These are phyloP conservation scores for Choiromyces venosus DNA, from an alignment of 495 filamentous ascomycete genomes.

Conservation along the genomic window DNA sequence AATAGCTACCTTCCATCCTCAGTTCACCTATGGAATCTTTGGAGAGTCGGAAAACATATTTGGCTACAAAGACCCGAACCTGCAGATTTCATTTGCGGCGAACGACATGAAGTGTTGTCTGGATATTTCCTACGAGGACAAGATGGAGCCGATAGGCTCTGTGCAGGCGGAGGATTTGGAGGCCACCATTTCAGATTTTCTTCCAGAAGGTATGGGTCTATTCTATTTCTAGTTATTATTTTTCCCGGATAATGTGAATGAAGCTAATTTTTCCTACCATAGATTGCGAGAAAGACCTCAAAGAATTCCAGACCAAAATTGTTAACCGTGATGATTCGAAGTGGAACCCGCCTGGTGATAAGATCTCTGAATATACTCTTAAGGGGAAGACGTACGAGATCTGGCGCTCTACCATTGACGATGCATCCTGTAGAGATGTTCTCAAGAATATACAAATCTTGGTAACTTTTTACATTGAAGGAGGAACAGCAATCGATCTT, in stretches of 20 bases:
- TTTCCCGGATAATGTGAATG: not conserved
- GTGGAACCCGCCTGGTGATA: not conserved
- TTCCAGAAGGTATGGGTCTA: slow-evolving; percentile 57
- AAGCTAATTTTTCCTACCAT: not conserved
- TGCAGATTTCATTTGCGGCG: slow-evolving; percentile 72
- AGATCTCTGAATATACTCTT: not conserved
- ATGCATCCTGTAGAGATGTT: slow-evolving; percentile 53
- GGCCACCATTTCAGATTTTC: slow-evolving; percentile 58
- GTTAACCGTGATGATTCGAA: slow-evolving; percentile 1
- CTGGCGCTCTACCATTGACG: slow-evolving; percentile 51
- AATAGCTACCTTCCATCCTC: slow-evolving; percentile 67
- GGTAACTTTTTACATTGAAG: slow-evolving; percentile 86
- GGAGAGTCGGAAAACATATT: slow-evolving; percentile 86
- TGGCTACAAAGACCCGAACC: slow-evolving; percentile 73
- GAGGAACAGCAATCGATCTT: slow-evolving; percentile 64
- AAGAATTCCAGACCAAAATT: slow-evolving; percentile 19
- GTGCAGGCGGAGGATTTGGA: slow-evolving; percentile 62
- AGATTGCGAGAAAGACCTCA: slow-evolving; percentile 21
- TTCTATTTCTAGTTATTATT: not conserved
- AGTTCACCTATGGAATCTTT: slow-evolving; percentile 87
- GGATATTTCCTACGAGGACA: slow-evolving; percentile 63
- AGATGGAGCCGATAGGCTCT: slow-evolving; percentile 68
- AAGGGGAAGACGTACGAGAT: slow-evolving; percentile 47
- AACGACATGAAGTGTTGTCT: slow-evolving; percentile 74
- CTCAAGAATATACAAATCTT: slow-evolving; percentile 68